Percentiles rank a stretch among this genome's conserved stretches.
phyloP scores from a whole-genome alignment of 2,329 filamentous ascomycete genomes.

The Pyrenophora seminiperda region DNA sequence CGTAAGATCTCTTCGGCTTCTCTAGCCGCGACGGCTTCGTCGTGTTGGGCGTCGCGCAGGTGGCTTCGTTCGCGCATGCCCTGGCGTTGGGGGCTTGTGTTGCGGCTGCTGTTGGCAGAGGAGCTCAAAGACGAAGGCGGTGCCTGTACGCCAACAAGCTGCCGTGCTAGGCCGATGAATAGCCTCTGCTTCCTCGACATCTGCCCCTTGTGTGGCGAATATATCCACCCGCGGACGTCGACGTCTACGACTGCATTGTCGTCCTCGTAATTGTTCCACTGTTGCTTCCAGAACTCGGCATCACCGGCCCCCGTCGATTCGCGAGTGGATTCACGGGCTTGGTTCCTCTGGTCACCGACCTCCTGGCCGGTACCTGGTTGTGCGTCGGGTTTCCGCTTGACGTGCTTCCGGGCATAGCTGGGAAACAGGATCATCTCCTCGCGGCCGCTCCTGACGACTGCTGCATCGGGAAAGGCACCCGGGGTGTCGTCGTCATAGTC shows the following conservation, averaged over 20 bases:
- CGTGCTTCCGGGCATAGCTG: constrained; percentile 81
- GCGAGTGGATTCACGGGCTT: constrained; percentile 48
- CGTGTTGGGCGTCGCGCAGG: constrained; percentile 59
- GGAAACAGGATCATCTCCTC: constrained; percentile 96
- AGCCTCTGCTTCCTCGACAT: constrained; percentile 87
- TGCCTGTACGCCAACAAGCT: constrained; percentile 83
- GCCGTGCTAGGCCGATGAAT: constrained; percentile 81
- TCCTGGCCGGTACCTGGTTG: constrained; percentile 47
- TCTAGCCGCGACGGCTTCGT: constrained; percentile 70
- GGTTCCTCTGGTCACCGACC: constrained; percentile 48
- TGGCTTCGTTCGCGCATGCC: constrained; percentile 46
- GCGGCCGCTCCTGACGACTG: constrained; percentile 77
- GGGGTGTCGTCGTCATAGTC: constrained; percentile 62
- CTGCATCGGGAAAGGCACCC: constrained; percentile 80
- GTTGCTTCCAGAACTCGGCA: constrained; percentile 74
- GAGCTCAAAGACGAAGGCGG: constrained; percentile 54
- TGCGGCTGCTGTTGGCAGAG: constrained; percentile 52
- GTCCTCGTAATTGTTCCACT: constrained; percentile 81
- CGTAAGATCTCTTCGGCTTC: constrained; percentile 79
- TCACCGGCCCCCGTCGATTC: constrained; percentile 60
- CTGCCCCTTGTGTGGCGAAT: constrained; percentile 80
- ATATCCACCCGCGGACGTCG: constrained; percentile 95
- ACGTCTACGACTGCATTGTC: constrained; percentile 89
- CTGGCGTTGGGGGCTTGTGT: constrained; percentile 49
- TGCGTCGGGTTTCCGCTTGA: constrained; percentile 53